Evolutionary conservation across 805 yeast genomes (phyloP).

Genomic region (Cyberlindnera lachancei): DNA sequence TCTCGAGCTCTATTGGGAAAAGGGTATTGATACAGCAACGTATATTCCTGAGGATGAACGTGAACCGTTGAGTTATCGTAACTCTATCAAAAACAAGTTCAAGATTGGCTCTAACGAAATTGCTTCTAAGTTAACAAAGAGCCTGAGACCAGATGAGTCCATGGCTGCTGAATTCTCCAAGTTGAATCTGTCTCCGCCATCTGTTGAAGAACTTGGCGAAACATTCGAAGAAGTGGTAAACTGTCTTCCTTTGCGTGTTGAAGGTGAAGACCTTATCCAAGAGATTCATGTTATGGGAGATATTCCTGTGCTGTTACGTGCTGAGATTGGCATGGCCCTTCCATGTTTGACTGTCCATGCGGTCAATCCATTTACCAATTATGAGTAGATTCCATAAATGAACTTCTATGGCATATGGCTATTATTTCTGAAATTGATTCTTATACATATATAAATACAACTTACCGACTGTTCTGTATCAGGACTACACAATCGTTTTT

Average conservation of each 20-base stretch:
- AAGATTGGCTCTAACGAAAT: slow-evolving; percentile 67
- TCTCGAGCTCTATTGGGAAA: slow-evolving; percentile 87
- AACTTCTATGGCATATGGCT: no score
- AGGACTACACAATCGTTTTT: no score
- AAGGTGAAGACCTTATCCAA: slow-evolving; percentile 62
- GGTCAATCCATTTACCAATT: slow-evolving; percentile 67
- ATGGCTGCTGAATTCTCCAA: slow-evolving; percentile 40
- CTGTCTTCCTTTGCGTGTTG: slow-evolving; percentile 49
- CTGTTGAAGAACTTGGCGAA: slow-evolving; percentile 23
- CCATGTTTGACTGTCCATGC: slow-evolving; percentile 93
- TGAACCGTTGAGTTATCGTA: slow-evolving; percentile 66
- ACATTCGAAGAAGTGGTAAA: slow-evolving; percentile 51
- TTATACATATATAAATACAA: no score
- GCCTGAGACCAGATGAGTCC: slow-evolving; percentile 26
- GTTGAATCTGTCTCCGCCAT: slow-evolving; percentile 37
- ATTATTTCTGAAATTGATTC: no score
- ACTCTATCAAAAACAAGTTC: slow-evolving; percentile 70
- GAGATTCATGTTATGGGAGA: slow-evolving; percentile 70
- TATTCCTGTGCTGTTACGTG: slow-evolving; percentile 79
- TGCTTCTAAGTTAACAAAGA: slow-evolving; percentile 43
- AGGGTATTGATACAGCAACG: slow-evolving; percentile 86
- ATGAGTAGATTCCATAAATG: slow-evolving; percentile 7
- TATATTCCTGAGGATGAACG: slow-evolving; percentile 87
- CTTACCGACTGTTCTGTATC: no score
- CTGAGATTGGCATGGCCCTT: slow-evolving; percentile 91